Percentiles rank a stretch among this genome's conserved stretches.
phyloP scores from a whole-genome alignment of 2,329 filamentous ascomycete genomes.

The Paecilomyces dactylethromorphus region DNA sequence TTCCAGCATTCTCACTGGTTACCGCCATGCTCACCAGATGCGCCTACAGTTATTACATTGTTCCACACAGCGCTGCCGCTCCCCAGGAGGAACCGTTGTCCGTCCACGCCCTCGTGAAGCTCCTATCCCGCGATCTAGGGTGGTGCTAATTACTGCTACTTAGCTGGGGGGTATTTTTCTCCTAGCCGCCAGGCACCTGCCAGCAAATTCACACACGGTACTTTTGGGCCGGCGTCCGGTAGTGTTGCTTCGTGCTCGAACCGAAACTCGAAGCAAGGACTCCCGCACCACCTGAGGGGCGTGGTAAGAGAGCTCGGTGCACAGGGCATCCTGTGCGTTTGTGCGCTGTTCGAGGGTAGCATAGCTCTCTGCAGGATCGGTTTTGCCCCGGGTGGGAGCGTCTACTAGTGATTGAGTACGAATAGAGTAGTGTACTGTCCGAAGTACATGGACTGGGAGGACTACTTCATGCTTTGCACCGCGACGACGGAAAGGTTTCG shows the following conservation, averaged over 20 bases:
- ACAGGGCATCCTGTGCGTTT: background rate
- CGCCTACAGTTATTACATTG: background rate
- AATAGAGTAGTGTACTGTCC: background rate
- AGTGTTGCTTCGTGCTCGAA: background rate
- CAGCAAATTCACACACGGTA: background rate
- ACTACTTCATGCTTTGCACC: slow-evolving; percentile 1
- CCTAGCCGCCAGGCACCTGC: background rate
- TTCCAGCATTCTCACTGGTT: background rate
- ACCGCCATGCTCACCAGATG: background rate
- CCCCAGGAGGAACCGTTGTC: background rate
- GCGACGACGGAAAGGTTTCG: background rate
- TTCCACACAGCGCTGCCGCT: background rate
- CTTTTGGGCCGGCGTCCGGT: background rate
- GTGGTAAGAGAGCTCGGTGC: background rate
- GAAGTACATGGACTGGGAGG: background rate
- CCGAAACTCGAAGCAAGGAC: background rate
- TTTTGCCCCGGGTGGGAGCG: slow-evolving; percentile 17
- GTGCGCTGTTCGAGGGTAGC: slow-evolving; percentile 24
- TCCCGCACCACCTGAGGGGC: background rate
- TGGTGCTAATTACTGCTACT: background rate
- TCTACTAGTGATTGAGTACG: slow-evolving; percentile 9
- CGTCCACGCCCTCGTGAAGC: background rate
- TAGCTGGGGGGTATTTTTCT: background rate
- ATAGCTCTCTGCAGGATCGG: slow-evolving; percentile 26
- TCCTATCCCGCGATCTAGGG: background rate